Evolutionary conservation across 2,329 filamentous ascomycete genomes (phyloP), one percentile per base, ranked within the genome.

Genomic region (Penicillium sp.): DNA sequence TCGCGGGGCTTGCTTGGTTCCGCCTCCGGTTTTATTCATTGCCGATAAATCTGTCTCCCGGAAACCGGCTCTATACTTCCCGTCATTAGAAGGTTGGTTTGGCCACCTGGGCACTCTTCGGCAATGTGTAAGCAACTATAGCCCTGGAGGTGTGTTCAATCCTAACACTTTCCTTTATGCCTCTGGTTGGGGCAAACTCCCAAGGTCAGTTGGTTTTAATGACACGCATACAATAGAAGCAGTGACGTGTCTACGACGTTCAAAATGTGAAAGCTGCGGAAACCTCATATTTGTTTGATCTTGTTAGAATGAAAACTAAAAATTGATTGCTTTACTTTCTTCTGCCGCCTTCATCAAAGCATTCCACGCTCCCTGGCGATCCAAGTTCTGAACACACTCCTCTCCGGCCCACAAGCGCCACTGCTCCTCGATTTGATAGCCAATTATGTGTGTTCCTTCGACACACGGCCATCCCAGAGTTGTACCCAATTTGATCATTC

Each of bases 401-500:
- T 59, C 58, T 22, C 56, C 60, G 46, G 56, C 56, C 60, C 58
- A 61, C 11, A 59, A 24, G 3, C 56, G 51, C 58, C 54, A 62
- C 45, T 62, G 56, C 27, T 61, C 58, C 18, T 61, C 52, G 16
- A 61, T 62, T 22, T 62, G 58, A 22, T 61, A 62, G 2, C 60
- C 58, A 21, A 62, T 61, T 6, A 61, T 50, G 59, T 61, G 59
- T 1, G 58, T 62, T n/a, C 60, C 60, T 36, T 62, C 60, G 2
- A 60, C 60, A 11, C 51, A 55, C 3, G 60, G 58, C 54, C 56
- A 60, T 9, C 16, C 54, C 11, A 62, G 27, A 3, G 38, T 36
- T 40, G 60, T 58, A 1, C 55, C 55, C 31, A 59, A 40, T 24
- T 60, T 60, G 10, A 62, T 60, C 53, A 51, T 58, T 18, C 74